phyloP scores from a whole-genome alignment of 2,329 filamentous ascomycete species.

The Colletotrichum coccodes region DNA sequence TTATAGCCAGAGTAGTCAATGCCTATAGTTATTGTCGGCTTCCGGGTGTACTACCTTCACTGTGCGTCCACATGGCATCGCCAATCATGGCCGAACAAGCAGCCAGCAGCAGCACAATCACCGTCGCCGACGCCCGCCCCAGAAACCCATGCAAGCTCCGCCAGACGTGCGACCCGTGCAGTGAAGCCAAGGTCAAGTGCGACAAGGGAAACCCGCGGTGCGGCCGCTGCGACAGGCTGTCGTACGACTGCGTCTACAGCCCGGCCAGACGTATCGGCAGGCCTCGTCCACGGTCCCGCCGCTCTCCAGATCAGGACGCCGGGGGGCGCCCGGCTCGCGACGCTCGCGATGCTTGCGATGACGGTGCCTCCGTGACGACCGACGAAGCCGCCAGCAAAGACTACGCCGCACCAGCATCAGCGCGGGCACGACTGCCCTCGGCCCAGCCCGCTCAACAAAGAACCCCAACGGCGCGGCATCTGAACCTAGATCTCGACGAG shows the following conservation, averaged over 20 bases:
- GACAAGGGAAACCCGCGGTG: background rate
- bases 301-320: background rate
- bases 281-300: background rate
- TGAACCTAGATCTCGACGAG: background rate
- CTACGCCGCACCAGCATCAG: background rate
- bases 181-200: constrained; percentile 3
- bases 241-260: background rate
- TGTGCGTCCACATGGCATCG: too few species aligned
- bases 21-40: too few species aligned
- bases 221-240: background rate
- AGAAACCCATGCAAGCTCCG: background rate
- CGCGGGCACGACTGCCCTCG: background rate
- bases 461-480: background rate
- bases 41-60: too few species aligned
- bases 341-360: too few species aligned
- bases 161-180: constrained; percentile 1
- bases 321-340: background rate
- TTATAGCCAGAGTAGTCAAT: too few species aligned
- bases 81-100: background rate
- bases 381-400: background rate
- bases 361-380: background rate
- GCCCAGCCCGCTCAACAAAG: background rate
- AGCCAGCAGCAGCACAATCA: background rate
- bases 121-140: background rate
- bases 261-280: background rate